Percentiles rank a stretch among this genome's conserved stretches.
Evolutionary conservation across 1,284 basidiomycete species (phyloP).

Genomic region (Rhodotorula mucilaginosa): DNA sequence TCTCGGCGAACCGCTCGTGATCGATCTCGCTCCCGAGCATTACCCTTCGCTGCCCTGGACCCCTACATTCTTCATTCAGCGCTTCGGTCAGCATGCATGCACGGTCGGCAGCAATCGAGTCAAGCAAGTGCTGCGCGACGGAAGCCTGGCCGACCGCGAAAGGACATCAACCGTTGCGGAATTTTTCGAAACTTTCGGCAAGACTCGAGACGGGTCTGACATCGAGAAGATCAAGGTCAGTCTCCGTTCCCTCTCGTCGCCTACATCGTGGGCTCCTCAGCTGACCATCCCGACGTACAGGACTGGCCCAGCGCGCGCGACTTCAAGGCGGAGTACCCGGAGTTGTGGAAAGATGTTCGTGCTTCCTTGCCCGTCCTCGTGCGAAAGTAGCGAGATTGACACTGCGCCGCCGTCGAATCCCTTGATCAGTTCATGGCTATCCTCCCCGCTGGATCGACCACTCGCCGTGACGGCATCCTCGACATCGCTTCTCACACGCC

Average conservation of each 20-base stretch:
- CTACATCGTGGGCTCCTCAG: background rate
- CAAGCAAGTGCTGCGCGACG: background rate
- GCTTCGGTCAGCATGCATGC: slow-evolving; percentile 64
- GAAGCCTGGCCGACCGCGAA: slow-evolving; percentile 46
- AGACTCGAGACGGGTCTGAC: slow-evolving; percentile 42
- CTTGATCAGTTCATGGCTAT: slow-evolving; percentile 62
- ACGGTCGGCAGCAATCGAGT: slow-evolving; percentile 38
- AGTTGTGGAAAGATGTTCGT: slow-evolving; percentile 69
- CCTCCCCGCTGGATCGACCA: slow-evolving; percentile 83
- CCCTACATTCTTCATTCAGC: slow-evolving; percentile 71
- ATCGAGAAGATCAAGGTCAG: slow-evolving; percentile 77
- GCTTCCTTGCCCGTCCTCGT: no score
- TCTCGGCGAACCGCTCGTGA: slow-evolving; percentile 70
- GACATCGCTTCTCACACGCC: slow-evolving; percentile 86
- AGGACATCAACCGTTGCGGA: slow-evolving; percentile 64
- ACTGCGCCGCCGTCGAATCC: background rate
- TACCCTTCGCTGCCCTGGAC: slow-evolving; percentile 59
- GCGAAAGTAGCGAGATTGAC: background rate
- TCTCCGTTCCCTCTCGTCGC: background rate
- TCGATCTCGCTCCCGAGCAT: slow-evolving; percentile 62
- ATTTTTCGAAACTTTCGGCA: slow-evolving; percentile 77
- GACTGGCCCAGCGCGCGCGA: slow-evolving; percentile 89
- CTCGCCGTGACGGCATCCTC: slow-evolving; percentile 78
- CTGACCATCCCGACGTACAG: slow-evolving; percentile 49
- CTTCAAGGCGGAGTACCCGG: slow-evolving; percentile 77